Conservation (phyloP, 306 rosid species). For the Luffa aegyptiaca region DNA sequence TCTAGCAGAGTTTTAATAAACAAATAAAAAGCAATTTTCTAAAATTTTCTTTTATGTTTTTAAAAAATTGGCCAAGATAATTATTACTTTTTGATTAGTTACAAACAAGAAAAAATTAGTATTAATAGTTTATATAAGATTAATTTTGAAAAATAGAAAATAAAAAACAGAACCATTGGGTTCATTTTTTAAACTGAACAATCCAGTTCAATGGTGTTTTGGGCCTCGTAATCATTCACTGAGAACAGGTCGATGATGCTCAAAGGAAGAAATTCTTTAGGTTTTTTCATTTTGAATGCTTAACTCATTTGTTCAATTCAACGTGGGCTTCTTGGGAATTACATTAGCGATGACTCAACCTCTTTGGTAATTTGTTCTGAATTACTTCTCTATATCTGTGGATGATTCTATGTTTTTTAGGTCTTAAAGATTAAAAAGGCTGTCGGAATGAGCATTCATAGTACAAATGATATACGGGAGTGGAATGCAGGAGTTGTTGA, state of each 20-base stretch:
- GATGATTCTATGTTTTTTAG: background rate
- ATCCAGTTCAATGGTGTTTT: background rate
- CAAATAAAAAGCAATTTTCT: background rate
- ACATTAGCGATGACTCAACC: background rate
- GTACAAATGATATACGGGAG: background rate
- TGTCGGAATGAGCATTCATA: constrained; percentile 4
- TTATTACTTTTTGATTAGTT: background rate
- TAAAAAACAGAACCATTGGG: background rate
- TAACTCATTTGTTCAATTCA: background rate
- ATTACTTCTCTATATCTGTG: background rate
- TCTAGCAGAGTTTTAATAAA: background rate
- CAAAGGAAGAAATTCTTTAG: background rate
- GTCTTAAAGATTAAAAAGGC: background rate
- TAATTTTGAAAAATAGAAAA: background rate
- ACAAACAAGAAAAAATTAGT: background rate
- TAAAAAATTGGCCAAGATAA: background rate
- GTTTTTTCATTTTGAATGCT: background rate
- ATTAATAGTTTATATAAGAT: background rate
- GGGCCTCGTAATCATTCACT: background rate
- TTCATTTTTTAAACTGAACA: background rate
- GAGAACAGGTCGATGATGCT: background rate
- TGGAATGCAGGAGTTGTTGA: constrained; percentile 3
- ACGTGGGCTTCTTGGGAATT: background rate
- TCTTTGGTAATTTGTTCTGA: background rate
- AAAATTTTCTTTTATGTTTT: background rate